Conservation (phyloP, 2,329 filamentous ascomycete genomes). For the Botrytis elliptica region DNA sequence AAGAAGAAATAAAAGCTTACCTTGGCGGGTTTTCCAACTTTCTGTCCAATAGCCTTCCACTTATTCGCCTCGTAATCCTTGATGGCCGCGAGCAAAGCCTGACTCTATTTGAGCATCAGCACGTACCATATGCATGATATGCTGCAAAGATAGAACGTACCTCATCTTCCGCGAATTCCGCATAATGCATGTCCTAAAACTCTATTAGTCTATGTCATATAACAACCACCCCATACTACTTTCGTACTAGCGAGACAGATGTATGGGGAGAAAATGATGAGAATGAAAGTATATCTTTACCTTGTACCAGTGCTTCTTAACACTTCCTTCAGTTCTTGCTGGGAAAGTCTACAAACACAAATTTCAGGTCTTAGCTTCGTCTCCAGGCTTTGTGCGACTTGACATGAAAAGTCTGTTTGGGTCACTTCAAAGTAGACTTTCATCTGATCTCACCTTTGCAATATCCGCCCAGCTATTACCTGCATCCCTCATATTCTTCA, state of each 20-base stretch:
- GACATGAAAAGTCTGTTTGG: conserved; percentile 6
- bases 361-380: conserved; percentile 24
- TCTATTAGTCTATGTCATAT: conserved; percentile 16
- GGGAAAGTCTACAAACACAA: conserved; percentile 71
- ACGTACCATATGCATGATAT: conserved; percentile 21
- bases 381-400: conserved; percentile 18
- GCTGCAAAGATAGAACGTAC: conserved; percentile 48
- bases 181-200: conserved; percentile 93
- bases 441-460: conserved; percentile 68
- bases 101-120: conserved; percentile 39
- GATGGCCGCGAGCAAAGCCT: conserved; percentile 82
- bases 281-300: conserved; percentile 45
- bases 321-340: conserved; percentile 88
- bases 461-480: conserved; percentile 98
- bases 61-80: conserved; percentile 99
- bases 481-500: conserved; percentile 92
- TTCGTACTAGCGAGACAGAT: conserved; percentile 18
- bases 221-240: background rate
- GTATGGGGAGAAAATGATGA: background rate
- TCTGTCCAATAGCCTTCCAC: conserved; percentile 96
- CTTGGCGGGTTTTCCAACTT: conserved; percentile 97
- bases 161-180: conserved; percentile 97
- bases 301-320: conserved; percentile 99
- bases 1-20: conserved; percentile 44
- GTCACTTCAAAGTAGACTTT: background rate